These are phyloP conservation scores for Colletotrichum sp. DNA, from an alignment of 2,329 filamentous ascomycete genomes.

Conservation along the genomic window DNA sequence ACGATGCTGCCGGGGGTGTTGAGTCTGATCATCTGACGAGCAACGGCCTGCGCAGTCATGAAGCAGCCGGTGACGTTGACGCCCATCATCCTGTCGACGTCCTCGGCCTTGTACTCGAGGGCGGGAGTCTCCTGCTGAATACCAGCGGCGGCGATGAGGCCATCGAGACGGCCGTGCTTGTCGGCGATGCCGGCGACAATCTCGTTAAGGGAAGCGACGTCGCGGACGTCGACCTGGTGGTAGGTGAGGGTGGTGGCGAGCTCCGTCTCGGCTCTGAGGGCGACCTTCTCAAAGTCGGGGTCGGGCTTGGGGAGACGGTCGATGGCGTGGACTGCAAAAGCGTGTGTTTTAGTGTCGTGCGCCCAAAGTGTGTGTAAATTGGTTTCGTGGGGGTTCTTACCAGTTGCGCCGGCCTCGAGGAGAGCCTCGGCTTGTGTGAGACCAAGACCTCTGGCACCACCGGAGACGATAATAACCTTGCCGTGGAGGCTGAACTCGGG, in stretches of 20 bases:
- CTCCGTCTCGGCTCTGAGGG: conserved; percentile 65
- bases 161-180: conserved; percentile 75
- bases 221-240: conserved; percentile 80
- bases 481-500: conserved; percentile 78
- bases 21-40: conserved; percentile 71
- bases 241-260: conserved; percentile 75
- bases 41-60: conserved; percentile 88
- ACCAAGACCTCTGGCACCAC: conserved; percentile 78
- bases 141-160: conserved; percentile 72
- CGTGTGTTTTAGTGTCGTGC: background rate
- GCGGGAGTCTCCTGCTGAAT: conserved; percentile 86
- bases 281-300: conserved; percentile 68
- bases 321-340: conserved; percentile 64
- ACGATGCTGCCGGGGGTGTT: conserved; percentile 66
- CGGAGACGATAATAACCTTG: conserved; percentile 79
- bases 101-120: conserved; percentile 78
- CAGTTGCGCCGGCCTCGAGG: conserved; percentile 77
- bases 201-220: conserved; percentile 69
- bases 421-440: conserved; percentile 80
- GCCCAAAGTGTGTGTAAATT: background rate
- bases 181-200: conserved; percentile 73
- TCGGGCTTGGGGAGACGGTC: conserved; percentile 60
- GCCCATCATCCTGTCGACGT: conserved; percentile 79
- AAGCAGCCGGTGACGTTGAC: conserved; percentile 88
- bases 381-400: conserved; percentile 31